Evolutionary conservation across 352 stramenopile genomes (phyloP).

Genomic region (Globisporangium megalacanthum): DNA sequence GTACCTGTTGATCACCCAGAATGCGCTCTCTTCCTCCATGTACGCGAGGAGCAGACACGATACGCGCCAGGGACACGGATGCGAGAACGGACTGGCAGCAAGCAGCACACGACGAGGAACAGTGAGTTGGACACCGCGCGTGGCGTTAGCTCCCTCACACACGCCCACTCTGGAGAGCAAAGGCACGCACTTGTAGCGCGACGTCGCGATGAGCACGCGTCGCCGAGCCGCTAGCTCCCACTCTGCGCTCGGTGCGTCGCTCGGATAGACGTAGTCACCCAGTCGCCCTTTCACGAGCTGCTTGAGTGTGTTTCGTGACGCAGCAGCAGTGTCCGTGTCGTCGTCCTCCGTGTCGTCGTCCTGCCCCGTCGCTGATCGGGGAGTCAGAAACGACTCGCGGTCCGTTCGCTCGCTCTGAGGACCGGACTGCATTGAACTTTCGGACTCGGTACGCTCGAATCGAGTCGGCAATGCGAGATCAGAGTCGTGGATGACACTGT

Average conservation of each 20-base stretch:
- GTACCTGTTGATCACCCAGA: constrained; percentile 82
- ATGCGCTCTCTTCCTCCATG: constrained; percentile 70
- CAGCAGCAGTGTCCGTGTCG: constrained; percentile 9
- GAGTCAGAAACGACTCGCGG: constrained; percentile 25
- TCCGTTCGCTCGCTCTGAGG: constrained; percentile 28
- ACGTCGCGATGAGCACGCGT: constrained; percentile 59
- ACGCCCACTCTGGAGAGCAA: too few species aligned
- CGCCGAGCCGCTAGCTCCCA: constrained; percentile 57
- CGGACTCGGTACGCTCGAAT: constrained; percentile 25
- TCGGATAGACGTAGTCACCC: constrained; percentile 65
- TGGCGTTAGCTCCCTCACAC: too few species aligned
- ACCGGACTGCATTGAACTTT: constrained; percentile 34
- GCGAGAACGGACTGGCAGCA: constrained; percentile 46
- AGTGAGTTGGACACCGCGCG: too few species aligned
- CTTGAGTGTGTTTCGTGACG: constrained; percentile 39
- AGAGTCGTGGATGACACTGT: not conserved
- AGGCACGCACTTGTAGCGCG: constrained; percentile 58
- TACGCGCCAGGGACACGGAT: constrained; percentile 69
- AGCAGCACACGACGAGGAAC: constrained; percentile 4
- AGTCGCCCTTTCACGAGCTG: constrained; percentile 52
- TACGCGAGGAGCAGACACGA: constrained; percentile 66
- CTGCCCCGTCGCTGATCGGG: constrained; percentile 16
- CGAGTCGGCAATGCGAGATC: constrained; percentile 6
- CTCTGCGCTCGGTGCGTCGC: constrained; percentile 41
- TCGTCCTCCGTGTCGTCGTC: constrained; percentile 28